Percentiles rank a stretch among this genome's conserved stretches.
These are phyloP conservation scores for Metarhizium humberi DNA, from an alignment of 2,329 filamentous ascomycete genomes.

Conservation along the genomic window DNA sequence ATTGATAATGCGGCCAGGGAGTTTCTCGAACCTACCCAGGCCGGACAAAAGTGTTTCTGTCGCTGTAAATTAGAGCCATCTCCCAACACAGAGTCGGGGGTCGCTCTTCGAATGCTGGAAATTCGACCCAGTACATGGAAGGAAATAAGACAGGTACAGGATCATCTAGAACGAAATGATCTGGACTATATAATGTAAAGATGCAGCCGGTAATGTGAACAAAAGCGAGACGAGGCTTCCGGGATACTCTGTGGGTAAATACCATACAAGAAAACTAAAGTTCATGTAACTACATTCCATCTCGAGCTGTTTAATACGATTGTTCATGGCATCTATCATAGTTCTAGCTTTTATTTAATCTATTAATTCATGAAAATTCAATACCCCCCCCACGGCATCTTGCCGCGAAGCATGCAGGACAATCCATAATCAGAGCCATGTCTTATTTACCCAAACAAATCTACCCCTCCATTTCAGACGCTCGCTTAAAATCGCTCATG, in stretches of 20 bases:
- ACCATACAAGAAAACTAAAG: background rate
- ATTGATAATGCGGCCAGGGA: constrained; percentile 15
- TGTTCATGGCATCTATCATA: background rate
- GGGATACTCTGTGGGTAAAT: background rate
- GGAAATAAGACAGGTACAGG: constrained; percentile 16
- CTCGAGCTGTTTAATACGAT: background rate
- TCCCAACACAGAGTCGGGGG: constrained; percentile 12
- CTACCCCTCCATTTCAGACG: background rate
- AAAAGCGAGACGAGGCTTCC: background rate
- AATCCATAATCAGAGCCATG: background rate
- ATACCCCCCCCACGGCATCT: background rate
- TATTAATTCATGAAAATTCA: background rate
- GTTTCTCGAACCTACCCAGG: constrained; percentile 12
- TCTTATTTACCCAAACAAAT: background rate
- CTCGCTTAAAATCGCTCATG: background rate
- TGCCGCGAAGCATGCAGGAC: background rate
- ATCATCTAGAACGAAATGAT: constrained; percentile 17
- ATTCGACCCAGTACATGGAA: constrained; percentile 20
- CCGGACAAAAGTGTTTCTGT: constrained; percentile 21
- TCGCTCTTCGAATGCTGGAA: constrained; percentile 15
- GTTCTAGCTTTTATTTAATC: background rate
- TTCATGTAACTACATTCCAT: background rate
- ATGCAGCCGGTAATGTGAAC: background rate
- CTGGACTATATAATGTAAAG: constrained; percentile 10
- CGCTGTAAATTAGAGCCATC: constrained; percentile 18